Percentiles rank a stretch among this genome's conserved stretches.
These are phyloP conservation scores for Cytospora schulzeri DNA, from an alignment of 2,329 filamentous ascomycete genomes.

Conservation along the genomic window DNA sequence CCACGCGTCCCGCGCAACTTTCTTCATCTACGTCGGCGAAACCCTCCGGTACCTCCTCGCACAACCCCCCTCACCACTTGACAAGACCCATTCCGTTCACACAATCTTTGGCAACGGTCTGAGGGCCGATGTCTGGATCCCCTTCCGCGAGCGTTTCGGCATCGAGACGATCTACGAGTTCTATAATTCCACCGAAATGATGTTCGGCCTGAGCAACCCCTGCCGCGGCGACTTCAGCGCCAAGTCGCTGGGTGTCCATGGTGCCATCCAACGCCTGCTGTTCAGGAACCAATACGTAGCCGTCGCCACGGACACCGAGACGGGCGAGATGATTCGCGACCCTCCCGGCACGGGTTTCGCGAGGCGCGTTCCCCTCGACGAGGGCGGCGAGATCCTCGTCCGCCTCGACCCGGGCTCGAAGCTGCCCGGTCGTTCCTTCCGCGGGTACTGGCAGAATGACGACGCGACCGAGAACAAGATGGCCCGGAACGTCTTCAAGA, in stretches of 20 bases:
- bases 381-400: conserved; percentile 78
- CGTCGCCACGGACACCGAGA: conserved; percentile 68
- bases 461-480: conserved; percentile 70
- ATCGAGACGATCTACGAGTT: conserved; percentile 69
- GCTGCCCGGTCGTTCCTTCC: conserved; percentile 56
- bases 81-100: conserved; percentile 59
- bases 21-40: conserved; percentile 78
- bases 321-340: conserved; percentile 67
- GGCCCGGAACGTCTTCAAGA: conserved; percentile 63
- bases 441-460: conserved; percentile 70
- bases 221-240: conserved; percentile 64
- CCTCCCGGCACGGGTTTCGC: conserved; percentile 69
- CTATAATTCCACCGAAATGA: conserved; percentile 76
- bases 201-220: conserved; percentile 63
- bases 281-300: conserved; percentile 62
- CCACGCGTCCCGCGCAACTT: conserved; percentile 66
- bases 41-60: conserved; percentile 74
- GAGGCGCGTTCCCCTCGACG: conserved; percentile 61
- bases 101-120: conserved; percentile 68
- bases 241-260: conserved; percentile 71
- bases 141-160: conserved; percentile 65
- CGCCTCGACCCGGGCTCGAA: conserved; percentile 44
- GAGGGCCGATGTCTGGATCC: conserved; percentile 68
- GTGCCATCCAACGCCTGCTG: conserved; percentile 57
- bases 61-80: conserved; percentile 62